Percentiles rank a stretch among this genome's conserved stretches.
phyloP scores from a whole-genome alignment of 306 rosid species.

The Lathyrus sativus region DNA sequence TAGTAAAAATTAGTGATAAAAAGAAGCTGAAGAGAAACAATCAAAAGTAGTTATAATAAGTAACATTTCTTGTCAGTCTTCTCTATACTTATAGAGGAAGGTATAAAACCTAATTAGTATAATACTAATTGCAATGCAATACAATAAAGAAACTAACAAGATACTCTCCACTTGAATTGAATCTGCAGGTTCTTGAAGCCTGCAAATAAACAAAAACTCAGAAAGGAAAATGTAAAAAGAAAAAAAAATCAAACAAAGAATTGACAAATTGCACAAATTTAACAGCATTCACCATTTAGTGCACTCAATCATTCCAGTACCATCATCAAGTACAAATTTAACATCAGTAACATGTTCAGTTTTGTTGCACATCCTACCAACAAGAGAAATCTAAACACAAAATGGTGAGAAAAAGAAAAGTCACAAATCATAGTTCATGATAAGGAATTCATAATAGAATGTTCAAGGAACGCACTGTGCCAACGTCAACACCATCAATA shows the following conservation, averaged over 20 bases:
- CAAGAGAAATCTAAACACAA: constrained; percentile 67
- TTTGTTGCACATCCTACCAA: constrained; percentile 69
- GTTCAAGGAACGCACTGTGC: constrained; percentile 56
- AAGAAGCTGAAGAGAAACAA: not conserved
- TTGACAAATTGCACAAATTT: not conserved
- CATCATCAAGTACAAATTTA: constrained; percentile 78
- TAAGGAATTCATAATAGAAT: not conserved
- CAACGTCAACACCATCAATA: constrained; percentile 76
- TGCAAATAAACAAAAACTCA: constrained; percentile 39
- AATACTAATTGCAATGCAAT: constrained; percentile 25
- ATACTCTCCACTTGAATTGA: constrained; percentile 63
- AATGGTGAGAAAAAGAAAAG: constrained; percentile 17
- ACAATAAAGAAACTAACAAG: constrained; percentile 53
- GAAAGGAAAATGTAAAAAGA: not conserved
- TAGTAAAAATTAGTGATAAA: not conserved
- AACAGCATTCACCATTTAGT: constrained; percentile 66
- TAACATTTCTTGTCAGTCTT: constrained; percentile 6
- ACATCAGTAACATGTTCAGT: constrained; percentile 65
- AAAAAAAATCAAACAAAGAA: not conserved
- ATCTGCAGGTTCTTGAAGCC: constrained; percentile 73
- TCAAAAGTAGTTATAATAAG: constrained; percentile 2
- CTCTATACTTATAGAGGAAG: not conserved
- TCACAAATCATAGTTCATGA: not conserved
- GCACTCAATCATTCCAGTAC: constrained; percentile 84
- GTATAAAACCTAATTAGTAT: not conserved